Evolutionary conservation across 768 basidiomycete genomes (phyloP), one percentile per base, ranked within the genome.

Genomic region (Guyanaporus albipodus): DNA sequence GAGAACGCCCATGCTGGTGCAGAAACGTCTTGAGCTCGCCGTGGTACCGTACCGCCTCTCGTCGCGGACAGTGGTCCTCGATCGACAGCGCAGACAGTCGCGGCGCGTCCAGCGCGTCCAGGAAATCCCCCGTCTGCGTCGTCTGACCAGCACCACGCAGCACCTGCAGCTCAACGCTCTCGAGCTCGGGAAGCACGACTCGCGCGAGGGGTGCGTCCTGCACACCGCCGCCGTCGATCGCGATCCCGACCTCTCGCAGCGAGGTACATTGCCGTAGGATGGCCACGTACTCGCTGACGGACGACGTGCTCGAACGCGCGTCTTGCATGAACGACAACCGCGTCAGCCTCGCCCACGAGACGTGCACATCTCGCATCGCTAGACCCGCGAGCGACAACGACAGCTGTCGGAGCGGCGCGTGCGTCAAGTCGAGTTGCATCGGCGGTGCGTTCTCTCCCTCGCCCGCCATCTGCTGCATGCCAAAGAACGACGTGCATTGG

Each of bases 321-420:
- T 61, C 49, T n/a, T 53, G 53, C 58, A 64, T 64, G 34, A 62
- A 61, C 2, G 41, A 50, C 38, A 64, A 27, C 1, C 44, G 50
- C 24, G 62, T 56, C 38, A 62, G 50, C 32, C 29, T 43, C 6
- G 48, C 42, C 61, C 61, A 64, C 0, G 46, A 34, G 4, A 29
- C 51, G 4, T 36, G 42, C 6, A 64, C 48, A 8, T 62, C 47
- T 28, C 39, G 52, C 11, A 56, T 37, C 6, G 38, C 23, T 21
- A 64, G 51, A 7, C 55, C 48, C 24, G 50, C 46, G 8, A 63
- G 53, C 8, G 62, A 64, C 18, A 62, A 11, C 10, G 48, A 47
- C 2, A 62, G 42, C 1, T 39, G 41, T 6, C 21, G 32, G 8
- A 62, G 49, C 6, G 61, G 59, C 0, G 61, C 37, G 2, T 15